Evolutionary conservation across 345 rosid genomes (phyloP), one percentile per base, ranked within the genome.

Genomic region (Eucalyptus marginata): DNA sequence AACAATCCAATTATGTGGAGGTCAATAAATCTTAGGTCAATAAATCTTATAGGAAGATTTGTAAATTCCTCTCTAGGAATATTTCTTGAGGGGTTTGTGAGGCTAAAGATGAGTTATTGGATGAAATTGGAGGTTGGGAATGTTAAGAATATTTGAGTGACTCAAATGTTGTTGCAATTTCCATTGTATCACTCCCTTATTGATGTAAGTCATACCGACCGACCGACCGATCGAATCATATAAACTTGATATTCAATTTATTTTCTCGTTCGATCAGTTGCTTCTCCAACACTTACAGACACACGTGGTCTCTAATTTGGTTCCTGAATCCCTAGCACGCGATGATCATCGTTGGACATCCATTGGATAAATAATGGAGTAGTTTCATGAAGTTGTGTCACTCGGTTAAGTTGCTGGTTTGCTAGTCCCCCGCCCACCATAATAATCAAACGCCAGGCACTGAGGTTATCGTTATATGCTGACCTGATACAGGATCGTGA

Each of bases 71-170:
- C 9, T 0, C 3, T 24, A 12, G 0, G 6, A 56, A 22, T 56
- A 56, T 24, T 24, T 56, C 13, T 22, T 56, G 62, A 56, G 29
- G 13, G 0, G 22, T 56, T 56, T 56, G 13, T 56, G 62, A 56
- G 5, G 29, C 3, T 56, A 25, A 56, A 56, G 13, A 56, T 56
- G 29, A 24, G 13, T 24, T 56, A 24, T 9, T 24, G 3, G 3
- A 25, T 56, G 29, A 22, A 24, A 10, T 56, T 56, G 25, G 10
- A 52, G 4, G 0, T 52, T 52, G 58, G 5, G 5, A 52, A 52
- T 52, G 5, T 52, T 2, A 8, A 52, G 1, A 20, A 0, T 52
- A 0, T 52, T 0, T 52, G 0, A 52, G 5, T 3, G 10, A 20
- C 10, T 52, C 4, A 0, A 52, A 20, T 20, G 58, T 20, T 52